Evolutionary conservation across 192 early-diverging fungal species (phyloP).

Genomic region (Rhizoclosmatium sp.): DNA sequence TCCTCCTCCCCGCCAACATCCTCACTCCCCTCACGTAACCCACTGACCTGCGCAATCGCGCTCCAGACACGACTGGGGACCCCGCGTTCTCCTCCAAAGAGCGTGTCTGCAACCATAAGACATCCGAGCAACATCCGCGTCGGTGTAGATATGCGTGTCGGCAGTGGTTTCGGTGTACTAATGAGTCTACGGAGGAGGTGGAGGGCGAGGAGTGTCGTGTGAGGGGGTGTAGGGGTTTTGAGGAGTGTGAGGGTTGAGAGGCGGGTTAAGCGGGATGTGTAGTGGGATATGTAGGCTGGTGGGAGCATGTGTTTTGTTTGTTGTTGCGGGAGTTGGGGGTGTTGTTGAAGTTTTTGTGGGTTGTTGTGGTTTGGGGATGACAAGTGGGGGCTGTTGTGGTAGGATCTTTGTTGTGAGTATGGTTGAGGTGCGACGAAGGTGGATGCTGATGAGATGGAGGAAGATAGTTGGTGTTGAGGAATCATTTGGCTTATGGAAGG

Average conservation of each 20-base stretch:
- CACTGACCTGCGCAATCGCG: slow-evolving; percentile 7
- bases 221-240: slow-evolving; percentile 9
- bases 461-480: too few species aligned
- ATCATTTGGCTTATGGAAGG: too few species aligned
- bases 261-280: slow-evolving; percentile 12
- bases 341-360: not conserved
- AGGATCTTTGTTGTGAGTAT: not conserved
- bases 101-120: slow-evolving; percentile 13
- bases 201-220: slow-evolving; percentile 16
- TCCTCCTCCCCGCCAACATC: not conserved
- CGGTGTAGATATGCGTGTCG: not conserved
- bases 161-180: not conserved
- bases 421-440: not conserved
- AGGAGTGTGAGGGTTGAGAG: slow-evolving; percentile 18
- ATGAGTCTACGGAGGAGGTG: slow-evolving; percentile 20
- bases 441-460: too few species aligned
- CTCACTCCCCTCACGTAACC: not conserved
- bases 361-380: not conserved
- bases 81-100: slow-evolving; percentile 13
- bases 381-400: not conserved
- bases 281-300: slow-evolving; percentile 14
- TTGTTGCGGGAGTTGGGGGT: not conserved
- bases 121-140: slow-evolving; percentile 22
- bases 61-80: slow-evolving; percentile 20
- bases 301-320: not conserved